Evolutionary conservation across 441 rosid genomes (phyloP), one percentile per base, ranked within the genome.

Genomic region (Heliophila coronopifolia): DNA sequence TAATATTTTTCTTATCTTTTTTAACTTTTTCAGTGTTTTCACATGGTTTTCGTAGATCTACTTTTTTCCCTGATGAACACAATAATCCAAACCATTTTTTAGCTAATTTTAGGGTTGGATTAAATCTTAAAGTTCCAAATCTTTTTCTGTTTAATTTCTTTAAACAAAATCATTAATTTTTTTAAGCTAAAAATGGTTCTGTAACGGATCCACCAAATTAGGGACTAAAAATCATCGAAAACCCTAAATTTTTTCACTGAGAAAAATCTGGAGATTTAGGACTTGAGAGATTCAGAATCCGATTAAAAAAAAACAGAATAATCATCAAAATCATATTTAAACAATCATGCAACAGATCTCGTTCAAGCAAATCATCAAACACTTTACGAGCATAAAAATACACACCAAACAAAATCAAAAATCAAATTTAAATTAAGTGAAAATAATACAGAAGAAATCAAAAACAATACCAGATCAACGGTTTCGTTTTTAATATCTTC

Each of bases 401-500:
- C n/a, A 30, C 17, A 27, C 18, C 26, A 17, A 24, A 0, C 1
- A 12, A 0, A 33, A n/a, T 23, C 7, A 15, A 27, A 24, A 11
- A 31, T 27, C 1, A 14, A 38, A 22, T 1, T 6, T 18, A 13
- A 13, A 45, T 20, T 2, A 33, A 47, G 8, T 0, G 4, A 38
- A 33, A 24, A 18, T 8, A 11, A 17, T n/a, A n/a, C n/a, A 3
- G 20, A 17, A 33, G 14, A 35, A 30, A 13, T 3, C 1, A 35
- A 59, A 38, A 14, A n/a, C 0, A 9, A 11, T 56, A 62, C 73
- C 73, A 68, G 37, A 68, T 68, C 73, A 62, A 68, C 73, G 24
- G 69, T 57, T 57, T 68, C 73, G 65, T 68, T 68, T 40, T 52
- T 68, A 65, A 68, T 62, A 53, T 46, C 68, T 36, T 68, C 73